Percentiles rank a stretch among this genome's conserved stretches.
These are phyloP conservation scores for Lipomyces yamanashiensis DNA, from an alignment of 805 yeast genomes.

Conservation along the genomic window DNA sequence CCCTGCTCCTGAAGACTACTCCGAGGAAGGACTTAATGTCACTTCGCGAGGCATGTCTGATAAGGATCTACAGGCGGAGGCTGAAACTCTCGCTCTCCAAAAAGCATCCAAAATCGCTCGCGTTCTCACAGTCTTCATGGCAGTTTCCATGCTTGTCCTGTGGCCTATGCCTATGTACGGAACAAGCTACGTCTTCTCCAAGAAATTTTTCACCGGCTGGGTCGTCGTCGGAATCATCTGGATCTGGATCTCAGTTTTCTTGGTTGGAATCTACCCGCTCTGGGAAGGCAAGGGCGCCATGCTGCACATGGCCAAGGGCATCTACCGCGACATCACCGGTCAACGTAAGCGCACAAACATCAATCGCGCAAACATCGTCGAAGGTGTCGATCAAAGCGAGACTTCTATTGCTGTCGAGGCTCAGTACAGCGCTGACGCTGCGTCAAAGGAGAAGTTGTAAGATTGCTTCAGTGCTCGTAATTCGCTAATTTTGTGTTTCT, in stretches of 20 bases:
- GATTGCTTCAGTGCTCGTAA: not conserved
- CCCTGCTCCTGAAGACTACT: not conserved
- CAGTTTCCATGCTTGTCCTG: slow-evolving; percentile 63
- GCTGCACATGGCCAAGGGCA: slow-evolving; percentile 38
- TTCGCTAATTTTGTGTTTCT: not conserved
- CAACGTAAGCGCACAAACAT: slow-evolving; percentile 1
- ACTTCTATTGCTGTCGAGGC: slow-evolving; percentile 6
- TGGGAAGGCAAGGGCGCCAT: slow-evolving; percentile 56
- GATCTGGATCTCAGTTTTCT: slow-evolving; percentile 44
- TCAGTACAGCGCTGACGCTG: slow-evolving; percentile 5
- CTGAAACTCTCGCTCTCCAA: slow-evolving; percentile 7
- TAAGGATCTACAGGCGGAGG: slow-evolving; percentile 13
- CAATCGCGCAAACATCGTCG: slow-evolving; percentile 9
- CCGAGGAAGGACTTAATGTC: not conserved
- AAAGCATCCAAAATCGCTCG: slow-evolving; percentile 36
- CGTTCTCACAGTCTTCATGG: slow-evolving; percentile 40
- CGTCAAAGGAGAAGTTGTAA: slow-evolving; percentile 11
- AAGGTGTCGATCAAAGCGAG: slow-evolving; percentile 3
- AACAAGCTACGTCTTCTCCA: slow-evolving; percentile 67
- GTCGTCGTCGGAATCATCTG: slow-evolving; percentile 74
- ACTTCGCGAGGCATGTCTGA: not conserved
- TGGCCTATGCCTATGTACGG: slow-evolving; percentile 95
- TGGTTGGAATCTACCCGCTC: slow-evolving; percentile 48
- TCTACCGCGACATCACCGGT: slow-evolving; percentile 25
- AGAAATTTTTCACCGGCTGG: slow-evolving; percentile 81